phyloP scores from a whole-genome alignment of 352 stramenopile genomes.

The Globisporangium abappressorium region DNA sequence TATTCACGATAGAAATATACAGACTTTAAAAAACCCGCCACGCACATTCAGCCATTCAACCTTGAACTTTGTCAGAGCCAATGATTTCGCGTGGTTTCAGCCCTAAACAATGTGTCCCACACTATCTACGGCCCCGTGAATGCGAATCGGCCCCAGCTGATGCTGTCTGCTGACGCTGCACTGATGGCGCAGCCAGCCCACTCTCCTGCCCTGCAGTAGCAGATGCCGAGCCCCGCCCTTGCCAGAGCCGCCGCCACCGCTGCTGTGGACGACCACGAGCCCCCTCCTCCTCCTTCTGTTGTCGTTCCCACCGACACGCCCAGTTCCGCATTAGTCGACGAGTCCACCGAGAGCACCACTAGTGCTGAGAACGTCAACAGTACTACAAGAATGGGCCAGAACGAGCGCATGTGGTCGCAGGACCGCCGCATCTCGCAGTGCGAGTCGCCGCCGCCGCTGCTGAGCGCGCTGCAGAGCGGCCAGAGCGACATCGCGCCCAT shows the following conservation, averaged over 20 bases:
- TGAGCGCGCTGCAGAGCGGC: constrained; percentile 65
- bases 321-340: not conserved
- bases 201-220: not conserved
- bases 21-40: not conserved
- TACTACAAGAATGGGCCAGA: constrained; percentile 27
- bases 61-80: constrained; percentile 1
- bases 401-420: constrained; percentile 54
- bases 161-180: not conserved
- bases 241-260: not conserved
- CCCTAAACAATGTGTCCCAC: not conserved
- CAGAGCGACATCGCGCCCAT: constrained; percentile 75
- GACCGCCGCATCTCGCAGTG: constrained; percentile 33
- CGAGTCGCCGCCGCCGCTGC: constrained; percentile 46
- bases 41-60: constrained; percentile 4
- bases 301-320: not conserved
- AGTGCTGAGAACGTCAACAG: not conserved
- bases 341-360: not conserved
- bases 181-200: not conserved
- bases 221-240: not conserved
- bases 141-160: not conserved
- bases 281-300: constrained; percentile 20
- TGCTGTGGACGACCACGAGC: constrained; percentile 12
- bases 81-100: not conserved
- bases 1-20: not conserved
- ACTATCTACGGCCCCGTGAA: not conserved